Evolutionary conservation across 2,329 filamentous ascomycete genomes (phyloP).

Genomic region (Pseudogymnoascus sp.): DNA sequence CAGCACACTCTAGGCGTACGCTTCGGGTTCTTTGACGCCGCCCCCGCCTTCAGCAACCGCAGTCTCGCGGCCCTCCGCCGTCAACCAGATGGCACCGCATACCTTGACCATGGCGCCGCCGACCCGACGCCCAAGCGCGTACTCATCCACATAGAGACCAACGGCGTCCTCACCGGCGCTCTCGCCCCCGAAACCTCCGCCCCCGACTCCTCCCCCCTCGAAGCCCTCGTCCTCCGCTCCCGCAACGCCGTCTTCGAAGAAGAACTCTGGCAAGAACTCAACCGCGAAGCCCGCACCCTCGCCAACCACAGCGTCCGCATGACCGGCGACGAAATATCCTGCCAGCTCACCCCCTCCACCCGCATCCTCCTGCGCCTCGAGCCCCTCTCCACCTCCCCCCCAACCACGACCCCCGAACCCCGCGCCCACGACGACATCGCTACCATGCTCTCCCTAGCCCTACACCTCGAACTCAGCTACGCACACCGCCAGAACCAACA

Average conservation of each 20-base stretch:
- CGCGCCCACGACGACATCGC: conserved; percentile 45
- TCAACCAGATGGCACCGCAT: conserved; percentile 63
- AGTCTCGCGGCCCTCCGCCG: conserved; percentile 76
- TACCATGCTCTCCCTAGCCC: conserved; percentile 53
- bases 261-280: conserved; percentile 85
- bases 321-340: conserved; percentile 47
- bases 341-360: conserved; percentile 43
- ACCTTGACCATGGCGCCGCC: conserved; percentile 53
- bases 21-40: conserved; percentile 76
- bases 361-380: conserved; percentile 61
- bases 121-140: conserved; percentile 49
- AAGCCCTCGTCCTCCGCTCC: conserved; percentile 63
- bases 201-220: conserved; percentile 49
- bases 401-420: conserved; percentile 24
- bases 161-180: conserved; percentile 50
- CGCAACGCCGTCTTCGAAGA: conserved; percentile 73
- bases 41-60: conserved; percentile 51
- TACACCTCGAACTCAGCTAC: conserved; percentile 70
- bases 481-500: conserved; percentile 69
- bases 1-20: conserved; percentile 70
- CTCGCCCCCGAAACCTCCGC: conserved; percentile 43
- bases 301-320: conserved; percentile 62
- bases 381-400: conserved; percentile 41
- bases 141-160: conserved; percentile 55
- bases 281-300: conserved; percentile 67